phyloP scores from a whole-genome alignment of 495 filamentous ascomycete species.

The Penicillium roqueforti region DNA sequence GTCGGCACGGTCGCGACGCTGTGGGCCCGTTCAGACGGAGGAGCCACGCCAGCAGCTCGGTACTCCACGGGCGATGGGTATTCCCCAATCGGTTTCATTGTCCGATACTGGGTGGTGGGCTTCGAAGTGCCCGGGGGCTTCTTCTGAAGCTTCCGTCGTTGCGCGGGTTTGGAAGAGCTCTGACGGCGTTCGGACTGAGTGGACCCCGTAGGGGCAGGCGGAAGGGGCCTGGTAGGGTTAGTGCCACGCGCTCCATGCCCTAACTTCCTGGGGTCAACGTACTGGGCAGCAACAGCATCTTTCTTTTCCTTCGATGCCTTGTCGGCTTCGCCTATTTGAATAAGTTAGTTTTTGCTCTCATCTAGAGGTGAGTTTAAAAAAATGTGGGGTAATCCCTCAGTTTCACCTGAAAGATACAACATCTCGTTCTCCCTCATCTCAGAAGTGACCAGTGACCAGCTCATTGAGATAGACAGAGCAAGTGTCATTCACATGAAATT shows the following conservation, averaged over 20 bases:
- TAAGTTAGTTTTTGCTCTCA: background rate
- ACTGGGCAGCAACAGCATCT: background rate
- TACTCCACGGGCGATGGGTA: slow-evolving; percentile 26
- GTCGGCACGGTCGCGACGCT: slow-evolving; percentile 9
- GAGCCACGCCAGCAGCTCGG: slow-evolving; percentile 18
- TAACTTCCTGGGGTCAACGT: slow-evolving; percentile 15
- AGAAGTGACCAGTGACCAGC: background rate
- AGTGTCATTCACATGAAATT: background rate
- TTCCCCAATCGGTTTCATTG: slow-evolving; percentile 27
- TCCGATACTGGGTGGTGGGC: slow-evolving; percentile 2
- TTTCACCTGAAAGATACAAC: background rate
- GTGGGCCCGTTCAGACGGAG: slow-evolving; percentile 15
- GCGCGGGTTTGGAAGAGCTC: slow-evolving; percentile 17
- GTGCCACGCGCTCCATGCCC: slow-evolving; percentile 19
- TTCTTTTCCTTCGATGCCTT: background rate
- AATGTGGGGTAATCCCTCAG: background rate
- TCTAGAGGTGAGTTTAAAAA: background rate
- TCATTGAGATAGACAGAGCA: background rate
- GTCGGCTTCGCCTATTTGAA: background rate
- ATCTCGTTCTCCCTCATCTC: background rate
- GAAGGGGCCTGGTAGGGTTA: slow-evolving; percentile 25
- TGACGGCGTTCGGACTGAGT: slow-evolving; percentile 14
- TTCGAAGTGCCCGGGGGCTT: slow-evolving; percentile 11
- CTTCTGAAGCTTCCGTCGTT: slow-evolving; percentile 17
- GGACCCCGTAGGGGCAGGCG: slow-evolving; percentile 23